phyloP scores from a whole-genome alignment of 768 basidiomycete genomes.

The Tulasnella sp. region DNA sequence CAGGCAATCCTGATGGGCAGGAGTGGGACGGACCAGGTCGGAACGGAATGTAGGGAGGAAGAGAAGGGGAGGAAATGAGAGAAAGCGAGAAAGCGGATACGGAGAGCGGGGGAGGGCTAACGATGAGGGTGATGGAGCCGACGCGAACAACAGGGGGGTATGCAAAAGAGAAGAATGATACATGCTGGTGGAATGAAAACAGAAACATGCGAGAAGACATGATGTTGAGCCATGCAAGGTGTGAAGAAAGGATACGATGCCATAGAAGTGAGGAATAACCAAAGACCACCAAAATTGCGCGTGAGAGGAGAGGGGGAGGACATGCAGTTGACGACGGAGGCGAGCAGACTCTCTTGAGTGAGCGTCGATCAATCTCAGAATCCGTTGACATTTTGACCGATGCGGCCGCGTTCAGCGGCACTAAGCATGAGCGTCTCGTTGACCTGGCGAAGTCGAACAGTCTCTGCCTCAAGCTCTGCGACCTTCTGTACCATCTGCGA shows the following conservation, averaged over 20 bases:
- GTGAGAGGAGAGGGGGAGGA: not conserved
- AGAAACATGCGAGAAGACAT: constrained; percentile 1
- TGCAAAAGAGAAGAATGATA: not conserved
- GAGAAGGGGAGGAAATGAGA: not conserved
- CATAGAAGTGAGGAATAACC: constrained; percentile 9
- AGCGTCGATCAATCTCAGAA: too few relatives aligned
- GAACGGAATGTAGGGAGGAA: not conserved
- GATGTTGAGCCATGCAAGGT: constrained; percentile 3
- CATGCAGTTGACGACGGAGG: not conserved
- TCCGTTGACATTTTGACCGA: not conserved
- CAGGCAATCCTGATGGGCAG: constrained; percentile 7
- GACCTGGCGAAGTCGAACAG: constrained; percentile 54
- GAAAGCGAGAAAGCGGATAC: not conserved
- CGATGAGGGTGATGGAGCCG: not conserved
- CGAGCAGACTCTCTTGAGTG: too few relatives aligned
- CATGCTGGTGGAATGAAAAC: not conserved
- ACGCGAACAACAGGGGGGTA: too few relatives aligned
- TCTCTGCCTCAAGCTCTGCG: constrained; percentile 66
- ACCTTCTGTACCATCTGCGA: constrained; percentile 65
- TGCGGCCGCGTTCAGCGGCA: constrained; percentile 45
- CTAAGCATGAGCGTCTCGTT: constrained; percentile 86
- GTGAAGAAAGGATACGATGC: not conserved
- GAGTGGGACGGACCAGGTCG: constrained; percentile 12
- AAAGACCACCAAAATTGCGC: not conserved
- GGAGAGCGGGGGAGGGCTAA: not conserved